A percentile compares a stretch with the other conserved stretches of the same genome.
Evolutionary conservation across 2,329 filamentous ascomycete genomes (phyloP).

Genomic region (Colletotrichum sp.): DNA sequence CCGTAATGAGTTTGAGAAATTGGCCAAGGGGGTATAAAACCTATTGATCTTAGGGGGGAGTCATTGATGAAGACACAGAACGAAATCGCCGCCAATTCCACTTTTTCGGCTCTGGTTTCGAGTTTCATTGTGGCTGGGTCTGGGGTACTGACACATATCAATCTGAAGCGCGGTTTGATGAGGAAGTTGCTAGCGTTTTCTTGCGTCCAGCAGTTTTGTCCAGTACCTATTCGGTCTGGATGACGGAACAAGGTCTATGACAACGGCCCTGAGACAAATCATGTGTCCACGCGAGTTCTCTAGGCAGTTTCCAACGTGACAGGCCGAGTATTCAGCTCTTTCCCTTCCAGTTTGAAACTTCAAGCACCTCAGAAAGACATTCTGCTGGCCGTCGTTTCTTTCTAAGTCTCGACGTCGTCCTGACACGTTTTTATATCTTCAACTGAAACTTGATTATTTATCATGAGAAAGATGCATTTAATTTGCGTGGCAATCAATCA

Average conservation of each 20-base stretch:
- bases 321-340: too few species aligned
- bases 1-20: background rate
- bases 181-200: background rate
- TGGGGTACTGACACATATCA: background rate
- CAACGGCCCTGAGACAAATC: background rate
- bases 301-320: too few species aligned
- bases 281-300: background rate
- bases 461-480: too few species aligned
- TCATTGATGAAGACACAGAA: background rate
- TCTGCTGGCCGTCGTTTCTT: background rate
- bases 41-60: fast-evolving
- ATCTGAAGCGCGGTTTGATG: background rate
- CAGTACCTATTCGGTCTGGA: background rate
- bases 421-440: too few species aligned
- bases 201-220: background rate
- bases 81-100: too few species aligned
- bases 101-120: too few species aligned
- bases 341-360: too few species aligned
- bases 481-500: too few species aligned
- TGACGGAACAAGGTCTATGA: background rate
- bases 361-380: too few species aligned
- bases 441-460: too few species aligned
- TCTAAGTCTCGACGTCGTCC: too few species aligned
- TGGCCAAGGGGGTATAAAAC: background rate
- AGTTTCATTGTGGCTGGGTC: background rate